Percentiles rank a stretch among this genome's conserved stretches.
phyloP scores from a whole-genome alignment of 2,329 filamentous ascomycete genomes.

The Penicillium sp. region DNA sequence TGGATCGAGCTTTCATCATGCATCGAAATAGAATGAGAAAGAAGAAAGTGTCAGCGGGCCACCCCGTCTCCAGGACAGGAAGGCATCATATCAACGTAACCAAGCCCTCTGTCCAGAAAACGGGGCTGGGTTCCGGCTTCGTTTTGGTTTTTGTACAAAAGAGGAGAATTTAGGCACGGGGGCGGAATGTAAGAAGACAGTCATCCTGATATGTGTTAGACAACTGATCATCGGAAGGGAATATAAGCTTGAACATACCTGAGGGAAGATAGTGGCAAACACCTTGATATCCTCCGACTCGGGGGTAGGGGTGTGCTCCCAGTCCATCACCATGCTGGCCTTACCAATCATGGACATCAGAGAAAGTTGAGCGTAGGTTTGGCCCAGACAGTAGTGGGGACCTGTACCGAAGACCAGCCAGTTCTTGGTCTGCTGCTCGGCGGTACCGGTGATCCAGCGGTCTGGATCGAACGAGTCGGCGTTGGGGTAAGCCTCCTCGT shows the following conservation, averaged over 20 bases:
- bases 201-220: conserved; percentile 61
- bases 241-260: conserved; percentile 53
- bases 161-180: conserved; percentile 33
- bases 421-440: conserved; percentile 91
- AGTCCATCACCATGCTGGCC: conserved; percentile 81
- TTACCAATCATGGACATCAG: conserved; percentile 87
- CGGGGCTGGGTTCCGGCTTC: conserved; percentile 14
- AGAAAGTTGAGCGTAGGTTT: conserved; percentile 86
- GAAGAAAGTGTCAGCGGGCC: conserved; percentile 9
- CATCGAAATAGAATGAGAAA: conserved; percentile 11
- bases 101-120: conserved; percentile 18
- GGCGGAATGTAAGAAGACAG: conserved; percentile 71
- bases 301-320: conserved; percentile 82
- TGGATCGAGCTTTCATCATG: conserved; percentile 9
- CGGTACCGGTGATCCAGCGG: conserved; percentile 84
- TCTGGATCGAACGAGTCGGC: conserved; percentile 88
- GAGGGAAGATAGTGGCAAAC: conserved; percentile 96
- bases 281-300: conserved; percentile 93
- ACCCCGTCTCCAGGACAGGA: conserved; percentile 25
- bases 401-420: conserved; percentile 94
- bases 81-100: conserved; percentile 10
- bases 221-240: conserved; percentile 6
- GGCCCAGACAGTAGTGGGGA: conserved; percentile 93
- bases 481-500: conserved; percentile 86
- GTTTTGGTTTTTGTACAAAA: conserved; percentile 15